Evolutionary conservation across 2,329 filamentous ascomycete genomes (phyloP).

Genomic region (Fusarium globosum): DNA sequence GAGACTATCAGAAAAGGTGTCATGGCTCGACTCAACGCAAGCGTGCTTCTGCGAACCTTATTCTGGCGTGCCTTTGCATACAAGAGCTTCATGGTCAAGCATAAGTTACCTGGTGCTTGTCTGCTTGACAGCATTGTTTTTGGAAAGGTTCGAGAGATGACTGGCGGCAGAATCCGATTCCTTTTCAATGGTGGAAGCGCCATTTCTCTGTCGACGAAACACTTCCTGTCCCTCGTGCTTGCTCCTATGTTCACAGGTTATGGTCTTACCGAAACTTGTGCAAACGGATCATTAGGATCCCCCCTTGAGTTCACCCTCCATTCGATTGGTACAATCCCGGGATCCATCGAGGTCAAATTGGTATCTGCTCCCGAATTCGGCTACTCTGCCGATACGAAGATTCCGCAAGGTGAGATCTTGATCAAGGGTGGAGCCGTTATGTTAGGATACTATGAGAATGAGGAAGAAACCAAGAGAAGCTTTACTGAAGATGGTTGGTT

Average conservation of each 20-base stretch:
- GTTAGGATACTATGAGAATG: conserved; percentile 83
- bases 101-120: conserved; percentile 72
- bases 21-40: conserved; percentile 78
- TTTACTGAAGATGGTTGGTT: conserved; percentile 92
- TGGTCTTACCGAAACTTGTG: conserved; percentile 91
- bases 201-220: conserved; percentile 86
- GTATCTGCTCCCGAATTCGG: conserved; percentile 88
- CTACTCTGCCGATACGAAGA: conserved; percentile 77
- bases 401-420: conserved; percentile 91
- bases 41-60: conserved; percentile 74
- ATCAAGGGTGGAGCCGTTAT: conserved; percentile 82
- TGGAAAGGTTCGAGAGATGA: conserved; percentile 88
- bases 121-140: conserved; percentile 88
- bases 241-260: conserved; percentile 96
- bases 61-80: conserved; percentile 77
- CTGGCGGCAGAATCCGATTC: conserved; percentile 86
- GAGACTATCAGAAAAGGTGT: conserved; percentile 97
- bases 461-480: conserved; percentile 81
- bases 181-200: conserved; percentile 94
- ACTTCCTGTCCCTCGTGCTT: conserved; percentile 90
- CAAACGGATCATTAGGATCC: conserved; percentile 81
- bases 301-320: conserved; percentile 84
- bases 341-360: conserved; percentile 86
- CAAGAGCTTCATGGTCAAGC: conserved; percentile 67
- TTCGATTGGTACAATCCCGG: conserved; percentile 81